These are phyloP conservation scores for Podaxis rugospora DNA, from an alignment of 768 basidiomycete species.

Conservation along the genomic window DNA sequence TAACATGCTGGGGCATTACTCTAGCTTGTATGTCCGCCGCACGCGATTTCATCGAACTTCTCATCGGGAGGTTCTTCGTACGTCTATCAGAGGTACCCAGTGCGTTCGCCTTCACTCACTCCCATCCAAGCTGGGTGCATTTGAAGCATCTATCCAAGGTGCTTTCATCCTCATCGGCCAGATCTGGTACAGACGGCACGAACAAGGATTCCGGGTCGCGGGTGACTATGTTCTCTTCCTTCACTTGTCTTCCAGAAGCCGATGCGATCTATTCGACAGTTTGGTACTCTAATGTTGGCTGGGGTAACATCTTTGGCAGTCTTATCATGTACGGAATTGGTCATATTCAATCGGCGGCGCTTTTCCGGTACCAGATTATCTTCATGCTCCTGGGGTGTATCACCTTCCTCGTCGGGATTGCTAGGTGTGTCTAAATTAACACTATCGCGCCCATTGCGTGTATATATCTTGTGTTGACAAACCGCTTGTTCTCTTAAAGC, in stretches of 20 bases:
- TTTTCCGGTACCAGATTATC: conserved; percentile 26
- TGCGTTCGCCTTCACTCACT: neutral
- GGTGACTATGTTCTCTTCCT: conserved; percentile 14
- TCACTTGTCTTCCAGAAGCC: neutral
- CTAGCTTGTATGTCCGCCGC: conserved; percentile 28
- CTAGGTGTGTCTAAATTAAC: conserved; percentile 16
- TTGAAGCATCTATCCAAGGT: conserved; percentile 27
- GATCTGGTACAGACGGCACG: conserved; percentile 31
- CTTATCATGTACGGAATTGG: conserved; percentile 32
- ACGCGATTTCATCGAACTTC: conserved; percentile 23
- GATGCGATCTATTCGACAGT: conserved; percentile 14
- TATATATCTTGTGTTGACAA: neutral
- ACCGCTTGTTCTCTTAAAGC: conserved; percentile 11
- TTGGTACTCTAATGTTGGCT: conserved; percentile 27
- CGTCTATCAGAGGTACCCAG: conserved; percentile 7
- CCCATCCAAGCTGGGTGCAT: conserved; percentile 25
- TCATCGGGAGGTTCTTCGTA: conserved; percentile 29
- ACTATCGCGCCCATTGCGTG: too few relatives aligned
- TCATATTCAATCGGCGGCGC: conserved; percentile 21
- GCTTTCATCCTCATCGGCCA: conserved; percentile 28
- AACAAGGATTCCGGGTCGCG: conserved; percentile 29
- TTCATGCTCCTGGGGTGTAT: conserved; percentile 25
- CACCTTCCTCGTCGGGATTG: conserved; percentile 22
- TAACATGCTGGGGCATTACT: conserved; percentile 29
- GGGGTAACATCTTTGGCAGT: conserved; percentile 30